Evolutionary conservation across 2,329 filamentous ascomycete species (phyloP), one percentile per base, ranked within the genome.

Genomic region (Hypoxylon sp.): DNA sequence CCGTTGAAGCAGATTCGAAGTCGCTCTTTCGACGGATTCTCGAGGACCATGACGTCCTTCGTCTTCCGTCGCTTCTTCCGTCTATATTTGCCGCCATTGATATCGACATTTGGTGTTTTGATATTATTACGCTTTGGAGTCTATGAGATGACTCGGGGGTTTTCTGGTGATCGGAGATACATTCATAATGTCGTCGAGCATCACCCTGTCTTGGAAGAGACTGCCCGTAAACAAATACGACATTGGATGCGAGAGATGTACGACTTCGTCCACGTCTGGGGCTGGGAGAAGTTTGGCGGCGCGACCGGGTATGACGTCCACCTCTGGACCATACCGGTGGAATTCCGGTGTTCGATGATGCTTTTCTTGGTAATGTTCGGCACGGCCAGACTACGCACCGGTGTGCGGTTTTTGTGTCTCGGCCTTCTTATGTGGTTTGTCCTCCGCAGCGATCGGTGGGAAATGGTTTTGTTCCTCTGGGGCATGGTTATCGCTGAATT

Each of bases 271-370:
- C 75, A 81, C 42, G 65, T 81, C 15, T 82, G 78, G 68, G 69
- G 72, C 52, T 82, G 78, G 78, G 71, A 75, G 46, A 70, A 68
- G 21, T 75, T 73, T 52, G 77, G 73, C 11, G 78, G 77, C 45
- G 75, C 71, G 29, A 79, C 74, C 66, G 72, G 67, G 15, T 82
- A 83, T 60, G 80, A 84, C 60, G 74, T 80, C 17, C 82, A 86
- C 55, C 67, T 85, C 16, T 86, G 82, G 82, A 85, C 83, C 4
- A 84, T 86, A 31, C 82, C 82, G 2, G 75, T 83, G 35, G 82
- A 86, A 64, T 83, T 82, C 61, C 74, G 78, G 51, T 80, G 78
- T 64, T 83, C 80, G 2, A 75, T 86, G 64, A 73, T 80, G 50
- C 73, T 85, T 7, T 85, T 84, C 65, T 67, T 84, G 5, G 72